Evolutionary conservation across 2,329 filamentous ascomycete genomes (phyloP), one percentile per base, ranked within the genome.

Genomic region (Thielaviopsis cerberus): DNA sequence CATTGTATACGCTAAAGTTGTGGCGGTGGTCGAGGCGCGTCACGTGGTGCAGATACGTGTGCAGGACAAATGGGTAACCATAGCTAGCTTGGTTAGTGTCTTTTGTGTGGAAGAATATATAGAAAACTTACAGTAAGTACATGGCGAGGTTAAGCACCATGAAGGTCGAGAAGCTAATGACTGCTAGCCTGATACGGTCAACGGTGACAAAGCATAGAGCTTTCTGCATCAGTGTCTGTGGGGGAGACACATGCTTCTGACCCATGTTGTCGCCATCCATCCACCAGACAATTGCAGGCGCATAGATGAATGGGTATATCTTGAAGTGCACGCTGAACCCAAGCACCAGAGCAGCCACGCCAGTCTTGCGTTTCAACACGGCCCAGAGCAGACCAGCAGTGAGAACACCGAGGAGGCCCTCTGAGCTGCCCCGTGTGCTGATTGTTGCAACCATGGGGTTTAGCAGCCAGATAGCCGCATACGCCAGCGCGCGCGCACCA

Each of bases 381-480:
- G 90, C 86, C 86, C 88, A 97, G 11, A 98, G 71, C 37, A 97
- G 69, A 0, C 81, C 85, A 61, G 88, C 81, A 5, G 94, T 88
- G 67, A 96, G 76, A 0, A 91, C 88, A 17, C 88, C 89, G 7
- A 98, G 71, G 13, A 98, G 68, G 0, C 92, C 92, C 70, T 98
- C 92, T 0, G 89, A 92, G 71, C 90, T 96, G 15, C 92, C 92
- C 54, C 92, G 76, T 13, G 92, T 97, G 70, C 88, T 95, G 66
- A 98, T 98, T 41, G 89, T 88, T 0, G 92, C 92, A 10, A 97
- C 92, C 90, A 98, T 97, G 0, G 92, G 92, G 66, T 98, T 98
- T 67, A 96, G 77, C 61, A 97, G 73, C 92, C 92, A 98, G 45
- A 96, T 85, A 63, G 83, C 82, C 0, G 90, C 85, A 65, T 87